Evolutionary conservation across 176 grass and related monocot species (phyloP).

Genomic region (Phoenix roebelenii): DNA sequence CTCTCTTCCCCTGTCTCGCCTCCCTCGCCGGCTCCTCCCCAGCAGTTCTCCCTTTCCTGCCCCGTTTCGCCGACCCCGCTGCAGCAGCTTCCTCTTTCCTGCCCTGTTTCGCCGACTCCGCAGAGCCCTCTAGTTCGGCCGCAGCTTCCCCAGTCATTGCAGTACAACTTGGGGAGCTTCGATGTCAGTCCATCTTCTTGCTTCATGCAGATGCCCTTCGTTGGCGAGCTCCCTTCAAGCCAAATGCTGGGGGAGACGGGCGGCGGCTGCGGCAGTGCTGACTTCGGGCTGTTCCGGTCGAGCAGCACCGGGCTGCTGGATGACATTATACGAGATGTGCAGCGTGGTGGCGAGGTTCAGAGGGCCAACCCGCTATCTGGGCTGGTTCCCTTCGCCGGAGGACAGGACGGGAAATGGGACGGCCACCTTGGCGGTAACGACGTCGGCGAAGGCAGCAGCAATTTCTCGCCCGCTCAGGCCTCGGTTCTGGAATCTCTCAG

Average conservation of each 20-base stretch:
- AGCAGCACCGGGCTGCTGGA: slow-evolving; percentile 22
- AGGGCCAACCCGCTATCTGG: neutral
- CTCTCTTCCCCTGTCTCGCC: slow-evolving; percentile 17
- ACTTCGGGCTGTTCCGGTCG: no score
- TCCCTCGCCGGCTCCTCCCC: no score
- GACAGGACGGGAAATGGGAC: neutral
- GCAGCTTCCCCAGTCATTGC: neutral
- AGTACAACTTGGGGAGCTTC: slow-evolving; percentile 22
- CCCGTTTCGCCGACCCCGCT: no score
- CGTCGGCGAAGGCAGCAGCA: no score
- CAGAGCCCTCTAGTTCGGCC: slow-evolving; percentile 2
- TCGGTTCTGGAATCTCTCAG: no score
- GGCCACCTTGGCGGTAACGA: neutral
- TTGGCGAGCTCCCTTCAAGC: slow-evolving; percentile 60
- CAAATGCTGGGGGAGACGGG: slow-evolving; percentile 22
- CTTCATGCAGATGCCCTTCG: slow-evolving; percentile 1
- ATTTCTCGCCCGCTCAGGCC: no score
- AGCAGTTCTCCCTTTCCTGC: no score
- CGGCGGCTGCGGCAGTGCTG: neutral
- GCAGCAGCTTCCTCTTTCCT: no score
- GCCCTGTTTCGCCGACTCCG: slow-evolving; percentile 29
- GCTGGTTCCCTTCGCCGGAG: neutral
- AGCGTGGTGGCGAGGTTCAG: slow-evolving; percentile 21
- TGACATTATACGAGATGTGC: slow-evolving; percentile 45
- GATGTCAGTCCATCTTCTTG: slow-evolving; percentile 15